phyloP scores from a whole-genome alignment of 352 stramenopile species.

The Globisporangium heterothallicum region DNA sequence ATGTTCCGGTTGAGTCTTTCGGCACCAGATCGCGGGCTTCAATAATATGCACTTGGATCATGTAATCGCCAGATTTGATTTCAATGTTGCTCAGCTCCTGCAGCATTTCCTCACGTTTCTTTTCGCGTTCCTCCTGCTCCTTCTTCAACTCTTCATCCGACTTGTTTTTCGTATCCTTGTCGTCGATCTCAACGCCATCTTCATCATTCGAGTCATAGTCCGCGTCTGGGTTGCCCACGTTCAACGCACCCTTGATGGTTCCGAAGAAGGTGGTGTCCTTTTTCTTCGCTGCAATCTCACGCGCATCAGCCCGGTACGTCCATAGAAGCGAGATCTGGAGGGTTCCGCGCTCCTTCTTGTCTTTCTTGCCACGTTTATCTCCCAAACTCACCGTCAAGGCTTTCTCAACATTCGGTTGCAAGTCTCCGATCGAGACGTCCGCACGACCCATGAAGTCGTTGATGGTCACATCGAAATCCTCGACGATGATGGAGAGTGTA shows the following conservation, averaged over 20 bases:
- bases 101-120: conserved; percentile 73
- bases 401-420: conserved; percentile 51
- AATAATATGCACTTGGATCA: conserved; percentile 88
- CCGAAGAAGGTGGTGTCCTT: conserved; percentile 61
- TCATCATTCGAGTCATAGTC: conserved; percentile 70
- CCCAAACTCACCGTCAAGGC: conserved; percentile 50
- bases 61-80: conserved; percentile 86
- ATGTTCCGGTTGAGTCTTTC: conserved; percentile 85
- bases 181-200: conserved; percentile 55
- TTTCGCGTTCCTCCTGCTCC: conserved; percentile 60
- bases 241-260: conserved; percentile 24
- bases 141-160: conserved; percentile 65
- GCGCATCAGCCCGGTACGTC: conserved; percentile 44
- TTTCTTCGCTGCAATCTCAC: conserved; percentile 63
- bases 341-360: conserved; percentile 55
- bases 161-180: conserved; percentile 47
- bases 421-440: conserved; percentile 43
- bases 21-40: conserved; percentile 84
- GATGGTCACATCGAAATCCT: conserved; percentile 71
- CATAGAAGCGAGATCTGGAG: conserved; percentile 54
- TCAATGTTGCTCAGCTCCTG: conserved; percentile 72
- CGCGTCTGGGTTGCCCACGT: conserved; percentile 56
- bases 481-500: conserved; percentile 48
- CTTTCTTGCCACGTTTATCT: conserved; percentile 58
- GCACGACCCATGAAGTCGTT: conserved; percentile 81